Conservation (phyloP, 495 filamentous ascomycete genomes). For the Penicillium silybi region DNA sequence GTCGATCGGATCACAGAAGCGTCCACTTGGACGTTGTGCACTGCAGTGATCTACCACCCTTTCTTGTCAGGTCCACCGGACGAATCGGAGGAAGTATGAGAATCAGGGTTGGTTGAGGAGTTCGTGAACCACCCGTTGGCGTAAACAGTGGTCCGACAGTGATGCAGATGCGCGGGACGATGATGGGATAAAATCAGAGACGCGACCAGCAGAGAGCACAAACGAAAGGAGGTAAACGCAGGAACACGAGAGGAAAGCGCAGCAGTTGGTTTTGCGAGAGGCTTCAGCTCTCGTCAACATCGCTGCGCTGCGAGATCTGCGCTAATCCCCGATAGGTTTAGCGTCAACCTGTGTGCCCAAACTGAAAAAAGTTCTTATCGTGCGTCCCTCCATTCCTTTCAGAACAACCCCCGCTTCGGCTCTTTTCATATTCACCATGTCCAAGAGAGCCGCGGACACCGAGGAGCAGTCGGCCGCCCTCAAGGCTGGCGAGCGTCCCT, state of each 20-base stretch:
- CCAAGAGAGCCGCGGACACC: constrained; percentile 62
- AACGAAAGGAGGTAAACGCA: constrained; percentile 7
- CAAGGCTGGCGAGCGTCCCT: constrained; percentile 66
- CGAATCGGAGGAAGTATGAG: not conserved
- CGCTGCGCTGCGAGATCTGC: constrained; percentile 29
- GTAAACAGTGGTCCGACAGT: constrained; percentile 6
- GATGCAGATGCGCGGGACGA: not conserved
- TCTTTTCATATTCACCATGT: constrained; percentile 48
- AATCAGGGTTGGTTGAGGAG: not conserved
- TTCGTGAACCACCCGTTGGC: not conserved
- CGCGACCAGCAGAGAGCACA: not conserved
- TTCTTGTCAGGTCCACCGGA: not conserved
- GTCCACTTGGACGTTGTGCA: not conserved
- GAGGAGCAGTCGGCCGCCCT: constrained; percentile 54
- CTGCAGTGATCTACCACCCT: not conserved
- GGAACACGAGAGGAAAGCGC: constrained; percentile 1
- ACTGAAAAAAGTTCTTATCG: constrained; percentile 38
- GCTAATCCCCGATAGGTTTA: constrained; percentile 42
- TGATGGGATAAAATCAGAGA: not conserved
- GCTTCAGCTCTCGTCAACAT: constrained; percentile 23
- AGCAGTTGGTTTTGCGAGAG: not conserved
- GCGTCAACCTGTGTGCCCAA: constrained; percentile 26
- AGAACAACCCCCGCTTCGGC: constrained; percentile 6
- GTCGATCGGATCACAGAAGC: not conserved
- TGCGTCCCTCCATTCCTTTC: constrained; percentile 8